phyloP scores from a whole-genome alignment of 345 rosid species.

The Gossypium mustelinum region DNA sequence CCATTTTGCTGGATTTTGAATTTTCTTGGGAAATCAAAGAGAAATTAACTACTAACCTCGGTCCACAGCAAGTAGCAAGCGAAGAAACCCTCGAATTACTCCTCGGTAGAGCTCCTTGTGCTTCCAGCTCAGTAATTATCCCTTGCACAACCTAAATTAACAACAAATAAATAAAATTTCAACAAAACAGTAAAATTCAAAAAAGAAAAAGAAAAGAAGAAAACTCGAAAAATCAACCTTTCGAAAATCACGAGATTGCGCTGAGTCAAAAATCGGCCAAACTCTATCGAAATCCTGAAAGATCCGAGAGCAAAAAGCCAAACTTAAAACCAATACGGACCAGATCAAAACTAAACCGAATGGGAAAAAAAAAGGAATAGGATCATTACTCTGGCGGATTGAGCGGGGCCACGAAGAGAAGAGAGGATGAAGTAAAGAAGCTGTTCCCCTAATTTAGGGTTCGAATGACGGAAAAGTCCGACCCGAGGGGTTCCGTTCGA shows the following conservation, averaged over 20 bases:
- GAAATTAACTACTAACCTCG: constrained; percentile 3
- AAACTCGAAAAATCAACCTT: constrained; percentile 46
- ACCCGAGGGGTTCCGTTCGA: constrained; percentile 80
- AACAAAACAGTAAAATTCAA: not conserved
- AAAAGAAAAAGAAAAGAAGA: not conserved
- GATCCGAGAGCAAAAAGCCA: constrained; percentile 31
- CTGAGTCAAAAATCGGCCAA: constrained; percentile 99
- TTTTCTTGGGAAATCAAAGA: not conserved
- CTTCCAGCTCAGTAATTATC: constrained; percentile 4
- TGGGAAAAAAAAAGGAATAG: constrained; percentile 13
- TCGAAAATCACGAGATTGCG: constrained; percentile 93
- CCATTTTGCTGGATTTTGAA: not conserved
- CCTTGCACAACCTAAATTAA: constrained; percentile 9
- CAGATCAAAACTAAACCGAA: constrained; percentile 14
- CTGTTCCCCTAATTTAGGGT: constrained; percentile 99
- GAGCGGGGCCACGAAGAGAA: constrained; percentile 93
- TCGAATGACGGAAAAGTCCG: constrained; percentile 96
- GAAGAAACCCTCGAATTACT: constrained; percentile 10
- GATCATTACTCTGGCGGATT: constrained; percentile 74
- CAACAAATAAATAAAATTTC: not conserved
- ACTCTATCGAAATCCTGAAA: constrained; percentile 84
- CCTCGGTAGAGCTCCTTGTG: constrained; percentile 8
- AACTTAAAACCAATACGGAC: constrained; percentile 13
- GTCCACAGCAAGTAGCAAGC: constrained; percentile 3
- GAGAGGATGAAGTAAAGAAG: constrained; percentile 98